These are phyloP conservation scores for Leonotis leonurus DNA, from an alignment of 257 asterid species.

Conservation along the genomic window DNA sequence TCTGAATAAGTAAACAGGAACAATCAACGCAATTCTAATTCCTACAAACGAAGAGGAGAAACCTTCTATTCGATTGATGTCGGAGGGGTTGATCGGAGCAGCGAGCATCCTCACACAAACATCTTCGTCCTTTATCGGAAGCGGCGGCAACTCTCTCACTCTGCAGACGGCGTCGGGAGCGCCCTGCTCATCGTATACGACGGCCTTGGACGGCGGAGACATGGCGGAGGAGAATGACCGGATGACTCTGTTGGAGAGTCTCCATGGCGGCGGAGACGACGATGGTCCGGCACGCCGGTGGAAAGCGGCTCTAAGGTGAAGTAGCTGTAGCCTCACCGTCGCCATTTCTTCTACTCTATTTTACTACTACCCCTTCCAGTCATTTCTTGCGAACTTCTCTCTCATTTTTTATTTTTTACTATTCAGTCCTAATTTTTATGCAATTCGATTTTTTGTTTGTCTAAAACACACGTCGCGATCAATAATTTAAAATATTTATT, in stretches of 20 bases:
- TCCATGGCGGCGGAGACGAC: constrained; percentile 14
- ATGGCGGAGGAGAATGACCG: constrained; percentile 50
- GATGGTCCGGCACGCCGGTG: constrained; percentile 21
- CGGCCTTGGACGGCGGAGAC: constrained; percentile 87
- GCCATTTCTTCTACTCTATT: constrained; percentile 31
- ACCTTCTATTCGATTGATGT: constrained; percentile 92
- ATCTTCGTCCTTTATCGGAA: constrained; percentile 65
- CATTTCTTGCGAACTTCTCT: neutral
- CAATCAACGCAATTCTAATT: neutral
- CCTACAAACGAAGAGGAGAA: neutral
- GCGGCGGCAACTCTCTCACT: constrained; percentile 60
- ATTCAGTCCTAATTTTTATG: neutral
- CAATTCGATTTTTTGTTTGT: no score
- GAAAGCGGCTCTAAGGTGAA: constrained; percentile 26
- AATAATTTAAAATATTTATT: no score
- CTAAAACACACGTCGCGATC: no score
- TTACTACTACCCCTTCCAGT: neutral
- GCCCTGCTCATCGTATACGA: constrained; percentile 82
- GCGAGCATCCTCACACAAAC: constrained; percentile 95
- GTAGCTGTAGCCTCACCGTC: constrained; percentile 27
- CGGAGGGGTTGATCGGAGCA: constrained; percentile 94
- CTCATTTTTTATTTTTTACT: neutral
- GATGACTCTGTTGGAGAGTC: constrained; percentile 8
- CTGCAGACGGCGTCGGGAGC: constrained; percentile 78
- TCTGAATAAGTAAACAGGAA: neutral